Evolutionary conservation across 768 basidiomycete species (phyloP).

Genomic region (Serendipita vermifera): DNA sequence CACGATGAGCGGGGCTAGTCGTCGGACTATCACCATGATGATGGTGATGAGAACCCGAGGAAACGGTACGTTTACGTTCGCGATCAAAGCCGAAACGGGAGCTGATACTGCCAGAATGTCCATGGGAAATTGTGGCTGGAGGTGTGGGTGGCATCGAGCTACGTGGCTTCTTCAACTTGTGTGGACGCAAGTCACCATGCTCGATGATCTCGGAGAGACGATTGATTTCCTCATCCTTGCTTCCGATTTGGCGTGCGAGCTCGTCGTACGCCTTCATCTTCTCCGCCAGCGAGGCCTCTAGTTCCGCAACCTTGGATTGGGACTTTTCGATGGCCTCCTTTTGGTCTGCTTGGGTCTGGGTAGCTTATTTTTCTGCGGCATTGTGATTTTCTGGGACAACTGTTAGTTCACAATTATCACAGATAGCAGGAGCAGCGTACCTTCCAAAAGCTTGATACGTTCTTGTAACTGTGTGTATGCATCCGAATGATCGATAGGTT

Average conservation of each 20-base stretch:
- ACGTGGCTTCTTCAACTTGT: constrained; percentile 8
- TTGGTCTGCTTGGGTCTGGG: not conserved
- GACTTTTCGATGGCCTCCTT: not conserved
- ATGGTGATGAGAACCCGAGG: too few relatives aligned
- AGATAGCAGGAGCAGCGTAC: not conserved
- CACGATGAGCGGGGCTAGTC: not conserved
- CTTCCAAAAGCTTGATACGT: not conserved
- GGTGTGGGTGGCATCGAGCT: not conserved
- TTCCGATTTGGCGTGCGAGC: not conserved
- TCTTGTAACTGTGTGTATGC: not conserved
- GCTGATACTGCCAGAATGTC: not conserved
- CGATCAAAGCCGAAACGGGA: constrained; percentile 1
- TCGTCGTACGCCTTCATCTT: not conserved
- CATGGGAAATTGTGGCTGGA: not conserved
- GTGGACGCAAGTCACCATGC: not conserved
- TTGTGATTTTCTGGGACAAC: too few relatives aligned
- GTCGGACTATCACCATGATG: not conserved
- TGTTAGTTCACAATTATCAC: too few relatives aligned
- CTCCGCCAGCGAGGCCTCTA: not conserved
- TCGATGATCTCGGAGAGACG: not conserved
- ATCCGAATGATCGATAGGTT: too few relatives aligned
- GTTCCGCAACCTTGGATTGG: not conserved
- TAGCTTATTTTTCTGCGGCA: too few relatives aligned
- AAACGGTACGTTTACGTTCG: not conserved
- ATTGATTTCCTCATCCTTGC: not conserved